These are phyloP conservation scores for Fusarium sp. DNA, from an alignment of 2,329 filamentous ascomycete genomes.

Conservation along the genomic window DNA sequence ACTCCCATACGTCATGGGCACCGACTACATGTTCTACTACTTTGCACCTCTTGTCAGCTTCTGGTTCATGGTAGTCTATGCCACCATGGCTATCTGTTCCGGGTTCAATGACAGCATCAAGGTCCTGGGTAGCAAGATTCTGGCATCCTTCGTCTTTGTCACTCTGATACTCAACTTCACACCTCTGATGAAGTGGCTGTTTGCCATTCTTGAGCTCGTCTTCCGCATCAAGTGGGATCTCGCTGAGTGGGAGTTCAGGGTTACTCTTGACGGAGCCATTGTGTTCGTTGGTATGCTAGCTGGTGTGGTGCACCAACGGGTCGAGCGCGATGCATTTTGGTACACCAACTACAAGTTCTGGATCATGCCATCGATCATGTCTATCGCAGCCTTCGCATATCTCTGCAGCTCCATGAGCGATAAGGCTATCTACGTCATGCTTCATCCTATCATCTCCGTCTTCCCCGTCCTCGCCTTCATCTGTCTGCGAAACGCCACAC, in stretches of 20 bases:
- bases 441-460: constrained; percentile 66
- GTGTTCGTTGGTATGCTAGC: constrained; percentile 67
- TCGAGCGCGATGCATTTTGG: constrained; percentile 32
- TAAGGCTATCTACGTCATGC: constrained; percentile 56
- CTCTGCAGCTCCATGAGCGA: constrained; percentile 8
- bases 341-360: constrained; percentile 40
- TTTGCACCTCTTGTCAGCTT: constrained; percentile 70
- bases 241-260: constrained; percentile 61
- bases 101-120: constrained; percentile 56
- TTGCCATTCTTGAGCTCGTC: constrained; percentile 51
- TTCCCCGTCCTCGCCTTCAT: constrained; percentile 66
- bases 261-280: constrained; percentile 65
- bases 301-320: constrained; percentile 43
- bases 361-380: constrained; percentile 37
- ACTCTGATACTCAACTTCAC: constrained; percentile 42
- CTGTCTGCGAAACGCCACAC: constrained; percentile 60
- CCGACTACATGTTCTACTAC: constrained; percentile 65
- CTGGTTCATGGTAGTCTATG: constrained; percentile 71
- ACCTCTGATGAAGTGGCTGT: constrained; percentile 37
- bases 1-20: constrained; percentile 67
- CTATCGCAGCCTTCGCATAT: constrained; percentile 49
- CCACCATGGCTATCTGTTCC: constrained; percentile 59
- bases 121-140: constrained; percentile 61
- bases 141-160: constrained; percentile 55
- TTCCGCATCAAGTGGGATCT: constrained; percentile 63